Conservation (phyloP, 345 rosid genomes). For the Turritis glabra region DNA sequence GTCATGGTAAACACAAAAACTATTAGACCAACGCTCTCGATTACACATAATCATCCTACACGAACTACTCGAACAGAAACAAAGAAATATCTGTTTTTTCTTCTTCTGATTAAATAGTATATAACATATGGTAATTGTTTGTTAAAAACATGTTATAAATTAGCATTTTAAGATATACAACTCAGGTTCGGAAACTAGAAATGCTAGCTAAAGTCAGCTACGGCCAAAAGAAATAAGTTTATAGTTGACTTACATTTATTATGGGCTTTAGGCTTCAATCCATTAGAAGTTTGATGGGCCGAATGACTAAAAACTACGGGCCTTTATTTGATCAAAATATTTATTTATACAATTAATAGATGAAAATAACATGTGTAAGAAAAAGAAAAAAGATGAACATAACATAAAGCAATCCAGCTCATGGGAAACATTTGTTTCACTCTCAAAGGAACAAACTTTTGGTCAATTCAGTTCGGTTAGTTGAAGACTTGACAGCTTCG, state of each 20-base stretch:
- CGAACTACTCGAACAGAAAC: neutral
- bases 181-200: neutral
- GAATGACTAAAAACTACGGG: neutral
- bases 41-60: constrained; percentile 12
- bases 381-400: neutral
- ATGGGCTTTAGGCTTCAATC: neutral
- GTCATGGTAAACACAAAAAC: neutral
- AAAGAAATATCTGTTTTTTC: neutral
- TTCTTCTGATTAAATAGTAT: neutral
- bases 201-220: neutral
- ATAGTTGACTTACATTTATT: neutral
- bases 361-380: neutral
- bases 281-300: constrained; percentile 12
- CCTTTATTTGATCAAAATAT: neutral
- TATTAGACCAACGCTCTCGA: neutral
- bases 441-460: neutral
- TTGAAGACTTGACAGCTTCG: neutral
- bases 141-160: neutral
- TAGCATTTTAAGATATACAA: neutral
- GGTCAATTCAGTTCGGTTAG: neutral
- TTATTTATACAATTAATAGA: neutral
- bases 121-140: neutral
- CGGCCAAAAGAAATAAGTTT: neutral
- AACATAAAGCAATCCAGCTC: neutral
- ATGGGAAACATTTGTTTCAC: neutral